Conservation (phyloP, 768 basidiomycete genomes). For the Suillus alpinus region DNA sequence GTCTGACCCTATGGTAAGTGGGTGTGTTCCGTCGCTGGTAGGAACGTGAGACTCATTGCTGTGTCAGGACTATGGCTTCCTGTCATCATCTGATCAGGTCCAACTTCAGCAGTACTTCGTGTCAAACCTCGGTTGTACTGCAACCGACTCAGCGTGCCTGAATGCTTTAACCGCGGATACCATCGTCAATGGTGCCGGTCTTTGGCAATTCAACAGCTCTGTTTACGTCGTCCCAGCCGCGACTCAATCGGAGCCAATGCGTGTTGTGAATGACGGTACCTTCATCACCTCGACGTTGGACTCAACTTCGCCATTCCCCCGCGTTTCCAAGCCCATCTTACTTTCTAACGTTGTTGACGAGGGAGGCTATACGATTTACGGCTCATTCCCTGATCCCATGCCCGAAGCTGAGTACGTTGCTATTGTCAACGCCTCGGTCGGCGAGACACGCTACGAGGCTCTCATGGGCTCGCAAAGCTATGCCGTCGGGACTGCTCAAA, state of each 20-base stretch:
- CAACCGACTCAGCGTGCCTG: slow-evolving; percentile 49
- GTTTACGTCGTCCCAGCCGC: slow-evolving; percentile 49
- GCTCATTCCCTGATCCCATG: slow-evolving; percentile 37
- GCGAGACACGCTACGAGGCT: slow-evolving; percentile 38
- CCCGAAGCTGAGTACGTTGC: slow-evolving; percentile 35
- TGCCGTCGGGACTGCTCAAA: slow-evolving; percentile 25
- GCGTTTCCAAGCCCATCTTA: slow-evolving; percentile 62
- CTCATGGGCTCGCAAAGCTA: slow-evolving; percentile 51
- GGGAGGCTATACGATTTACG: slow-evolving; percentile 62
- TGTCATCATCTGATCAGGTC: slow-evolving; percentile 50
- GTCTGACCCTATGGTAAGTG: slow-evolving; percentile 79
- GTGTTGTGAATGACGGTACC: slow-evolving; percentile 65
- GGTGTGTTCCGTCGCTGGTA: not conserved
- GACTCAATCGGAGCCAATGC: slow-evolving; percentile 49
- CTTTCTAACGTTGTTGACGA: slow-evolving; percentile 73
- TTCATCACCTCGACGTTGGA: slow-evolving; percentile 68
- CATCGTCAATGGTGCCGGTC: slow-evolving; percentile 52
- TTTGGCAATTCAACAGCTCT: slow-evolving; percentile 42
- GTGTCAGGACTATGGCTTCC: slow-evolving; percentile 68
- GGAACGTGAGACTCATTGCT: slow-evolving; percentile 1
- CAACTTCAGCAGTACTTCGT: slow-evolving; percentile 54
- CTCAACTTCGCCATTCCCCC: slow-evolving; percentile 56
- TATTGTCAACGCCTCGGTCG: slow-evolving; percentile 45
- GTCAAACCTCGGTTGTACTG: slow-evolving; percentile 42
- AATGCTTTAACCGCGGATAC: slow-evolving; percentile 43